Conservation (phyloP, 1,139 yeast genomes). For the Geotrichum citri-aurantii region DNA sequence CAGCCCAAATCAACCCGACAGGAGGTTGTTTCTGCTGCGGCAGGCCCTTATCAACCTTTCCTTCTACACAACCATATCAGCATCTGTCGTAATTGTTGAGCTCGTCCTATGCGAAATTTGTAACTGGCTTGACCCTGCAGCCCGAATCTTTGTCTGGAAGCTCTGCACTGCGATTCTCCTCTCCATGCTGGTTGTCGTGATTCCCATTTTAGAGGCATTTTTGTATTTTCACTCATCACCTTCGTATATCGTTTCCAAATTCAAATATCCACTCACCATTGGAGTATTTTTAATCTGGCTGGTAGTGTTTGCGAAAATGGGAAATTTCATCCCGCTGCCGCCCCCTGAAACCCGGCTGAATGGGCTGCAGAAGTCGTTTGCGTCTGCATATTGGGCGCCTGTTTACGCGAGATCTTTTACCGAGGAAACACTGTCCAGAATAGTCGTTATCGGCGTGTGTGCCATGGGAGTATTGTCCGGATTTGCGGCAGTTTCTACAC, state of each 20-base stretch:
- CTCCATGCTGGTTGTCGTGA: constrained; percentile 32
- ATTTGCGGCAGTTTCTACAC: constrained; percentile 68
- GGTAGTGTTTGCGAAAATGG: constrained; percentile 31
- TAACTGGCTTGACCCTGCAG: constrained; percentile 31
- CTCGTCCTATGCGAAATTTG: constrained; percentile 40
- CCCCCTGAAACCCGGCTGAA: constrained; percentile 15
- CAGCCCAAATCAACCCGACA: background rate
- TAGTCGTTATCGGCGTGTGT: constrained; percentile 67
- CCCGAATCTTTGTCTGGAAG: constrained; percentile 35
- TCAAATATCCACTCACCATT: constrained; percentile 20
- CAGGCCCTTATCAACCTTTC: constrained; percentile 13
- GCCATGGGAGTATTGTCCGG: constrained; percentile 69
- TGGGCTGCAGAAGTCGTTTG: background rate
- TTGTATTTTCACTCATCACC: constrained; percentile 15
- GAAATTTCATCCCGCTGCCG: constrained; percentile 34
- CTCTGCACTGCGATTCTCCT: constrained; percentile 31
- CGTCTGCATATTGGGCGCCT: constrained; percentile 19
- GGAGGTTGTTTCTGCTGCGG: background rate
- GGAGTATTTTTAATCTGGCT: constrained; percentile 30
- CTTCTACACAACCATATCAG: constrained; percentile 16
- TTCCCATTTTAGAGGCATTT: constrained; percentile 35
- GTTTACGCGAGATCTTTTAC: constrained; percentile 30
- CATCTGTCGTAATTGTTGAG: constrained; percentile 30
- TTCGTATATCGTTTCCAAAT: constrained; percentile 6
- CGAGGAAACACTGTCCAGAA: constrained; percentile 46